Evolutionary conservation across 192 early-diverging fungal species (phyloP), one percentile per base, ranked within the genome.

Genomic region (Mycoemilia scoparia): DNA sequence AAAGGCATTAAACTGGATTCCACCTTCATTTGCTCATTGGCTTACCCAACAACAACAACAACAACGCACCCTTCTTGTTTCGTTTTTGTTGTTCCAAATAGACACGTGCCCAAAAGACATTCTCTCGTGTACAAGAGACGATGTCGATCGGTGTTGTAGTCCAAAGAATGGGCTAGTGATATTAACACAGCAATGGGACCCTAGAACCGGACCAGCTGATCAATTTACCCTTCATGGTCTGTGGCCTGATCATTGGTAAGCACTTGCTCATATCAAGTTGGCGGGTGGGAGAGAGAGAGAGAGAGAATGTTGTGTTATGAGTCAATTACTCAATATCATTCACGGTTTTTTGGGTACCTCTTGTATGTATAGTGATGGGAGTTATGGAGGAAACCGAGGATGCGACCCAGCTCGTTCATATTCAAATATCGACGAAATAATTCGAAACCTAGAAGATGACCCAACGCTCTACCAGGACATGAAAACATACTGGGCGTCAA

Each of bases 141-240:
- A 40, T 29, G 29, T 55, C 10, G 47, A 54, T 36, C 20, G 49
- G n/a, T 66, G 63, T 57, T 66, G 63, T 47, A 57, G 47, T 22
- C 63, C 57, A 10, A 29, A 24, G 12, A 49, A 66, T 38, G 63
- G 63, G 0, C 49, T 66, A 6, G 28, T 66, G 2, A 54, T 60
- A 3, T 41, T 66, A 0, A 34, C 63, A 2, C 34, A 34, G 51
- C 67, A 75, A 49, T 79, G 74, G 73, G 67, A 70, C 39, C 28
- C 51, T 2, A 63, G 69, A 28, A 67, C 57, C 20, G 73, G 71
- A 10, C 71, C 70, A 9, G 11, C 41, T 8, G 49, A 77, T 25
- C 50, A 59, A 18, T 84, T 73, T 29, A 79, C 80, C 5, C 49
- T 84, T 12, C 80, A 84, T 41, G 80, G 80, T n/a, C 53, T 80